Percentiles rank a stretch among this genome's conserved stretches.
Conservation (phyloP, 768 basidiomycete genomes). For the Leccinum variicolor region DNA sequence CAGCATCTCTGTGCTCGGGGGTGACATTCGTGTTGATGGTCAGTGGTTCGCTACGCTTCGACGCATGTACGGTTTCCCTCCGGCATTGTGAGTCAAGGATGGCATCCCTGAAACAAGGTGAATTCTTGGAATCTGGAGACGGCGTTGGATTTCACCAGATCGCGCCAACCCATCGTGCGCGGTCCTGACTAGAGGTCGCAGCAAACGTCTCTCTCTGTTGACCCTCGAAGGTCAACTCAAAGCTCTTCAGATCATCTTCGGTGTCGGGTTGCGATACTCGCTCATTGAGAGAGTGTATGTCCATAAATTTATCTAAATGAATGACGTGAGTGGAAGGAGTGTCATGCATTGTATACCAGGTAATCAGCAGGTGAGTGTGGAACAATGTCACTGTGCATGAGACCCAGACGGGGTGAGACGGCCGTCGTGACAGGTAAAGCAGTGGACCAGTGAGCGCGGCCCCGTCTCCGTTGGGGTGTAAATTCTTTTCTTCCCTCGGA, state of each 20-base stretch:
- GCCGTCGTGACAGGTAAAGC: slow-evolving; percentile 22
- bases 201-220: slow-evolving; percentile 58
- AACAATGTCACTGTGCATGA: slow-evolving; percentile 41
- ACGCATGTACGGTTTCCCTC: neutral
- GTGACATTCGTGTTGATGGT: slow-evolving; percentile 17
- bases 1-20: neutral
- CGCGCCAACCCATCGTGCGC: slow-evolving; percentile 71
- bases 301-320: slow-evolving; percentile 49
- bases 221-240: slow-evolving; percentile 62
- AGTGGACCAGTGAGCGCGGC: slow-evolving; percentile 3
- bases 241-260: slow-evolving; percentile 48
- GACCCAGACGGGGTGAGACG: slow-evolving; percentile 44
- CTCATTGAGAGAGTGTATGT: slow-evolving; percentile 64
- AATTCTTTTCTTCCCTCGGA: neutral
- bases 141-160: slow-evolving; percentile 51
- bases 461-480: neutral
- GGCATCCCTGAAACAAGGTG: slow-evolving; percentile 47
- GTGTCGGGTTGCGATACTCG: slow-evolving; percentile 39
- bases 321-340: slow-evolving; percentile 45
- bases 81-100: slow-evolving; percentile 43
- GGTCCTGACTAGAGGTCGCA: slow-evolving; percentile 53
- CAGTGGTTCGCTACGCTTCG: slow-evolving; percentile 3
- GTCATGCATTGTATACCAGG: slow-evolving; percentile 42
- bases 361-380: slow-evolving; percentile 42
- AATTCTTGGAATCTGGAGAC: neutral